phyloP scores from a whole-genome alignment of 805 yeast genomes.

The Scheffersomyces ergatensis region DNA sequence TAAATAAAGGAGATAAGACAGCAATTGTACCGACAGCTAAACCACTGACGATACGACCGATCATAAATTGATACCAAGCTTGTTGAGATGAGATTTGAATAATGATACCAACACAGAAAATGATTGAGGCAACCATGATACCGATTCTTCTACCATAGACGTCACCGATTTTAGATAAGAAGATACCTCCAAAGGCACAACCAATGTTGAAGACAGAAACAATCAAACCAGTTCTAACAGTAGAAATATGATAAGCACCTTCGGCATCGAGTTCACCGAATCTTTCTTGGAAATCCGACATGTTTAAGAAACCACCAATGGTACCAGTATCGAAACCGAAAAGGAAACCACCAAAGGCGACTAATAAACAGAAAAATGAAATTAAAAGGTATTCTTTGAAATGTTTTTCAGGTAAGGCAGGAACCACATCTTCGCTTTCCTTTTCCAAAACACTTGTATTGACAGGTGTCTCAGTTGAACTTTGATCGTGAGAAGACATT shows the following conservation, averaged over 20 bases:
- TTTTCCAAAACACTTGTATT: constrained; percentile 17
- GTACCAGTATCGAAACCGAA: constrained; percentile 83
- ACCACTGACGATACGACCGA: constrained; percentile 70
- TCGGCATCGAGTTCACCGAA: constrained; percentile 45
- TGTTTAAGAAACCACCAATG: constrained; percentile 66
- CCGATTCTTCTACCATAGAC: constrained; percentile 59
- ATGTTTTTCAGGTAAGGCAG: constrained; percentile 22
- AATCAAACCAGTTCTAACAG: constrained; percentile 50
- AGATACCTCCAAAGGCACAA: constrained; percentile 70
- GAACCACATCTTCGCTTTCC: constrained; percentile 18
- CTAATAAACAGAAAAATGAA: constrained; percentile 46
- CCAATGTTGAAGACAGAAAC: constrained; percentile 63
- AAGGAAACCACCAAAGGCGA: constrained; percentile 76
- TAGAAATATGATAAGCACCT: constrained; percentile 43
- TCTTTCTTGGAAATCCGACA: constrained; percentile 52
- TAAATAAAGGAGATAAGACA: constrained; percentile 63
- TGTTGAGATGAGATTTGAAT: constrained; percentile 56
- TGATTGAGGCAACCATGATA: constrained; percentile 48
- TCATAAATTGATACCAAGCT: constrained; percentile 61
- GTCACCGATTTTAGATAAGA: constrained; percentile 58
- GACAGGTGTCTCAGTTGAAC: constrained; percentile 33
- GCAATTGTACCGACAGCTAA: constrained; percentile 72
- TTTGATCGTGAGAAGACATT: constrained; percentile 24
- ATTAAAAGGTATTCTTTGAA: constrained; percentile 31
- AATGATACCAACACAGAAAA: constrained; percentile 60